Conservation (phyloP, 1,284 basidiomycete species). For the Agaricales sp. region DNA sequence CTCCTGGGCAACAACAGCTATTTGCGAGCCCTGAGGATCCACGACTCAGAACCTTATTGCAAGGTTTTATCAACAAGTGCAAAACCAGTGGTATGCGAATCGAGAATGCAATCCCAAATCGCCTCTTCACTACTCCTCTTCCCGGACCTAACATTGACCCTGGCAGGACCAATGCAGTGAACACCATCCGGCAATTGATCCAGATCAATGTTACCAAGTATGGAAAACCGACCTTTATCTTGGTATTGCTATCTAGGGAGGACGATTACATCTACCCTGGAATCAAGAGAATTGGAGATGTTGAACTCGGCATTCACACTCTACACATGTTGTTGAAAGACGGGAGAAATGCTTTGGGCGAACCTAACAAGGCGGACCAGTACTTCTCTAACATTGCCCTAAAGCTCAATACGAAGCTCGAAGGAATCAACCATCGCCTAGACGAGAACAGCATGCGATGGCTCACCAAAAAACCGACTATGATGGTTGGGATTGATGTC, state of each 20-base stretch:
- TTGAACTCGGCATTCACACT: slow-evolving; percentile 58
- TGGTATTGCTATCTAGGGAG: slow-evolving; percentile 50
- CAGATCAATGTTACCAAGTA: slow-evolving; percentile 16
- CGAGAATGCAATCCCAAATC: slow-evolving; percentile 22
- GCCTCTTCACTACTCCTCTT: slow-evolving; percentile 24
- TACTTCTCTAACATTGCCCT: slow-evolving; percentile 68
- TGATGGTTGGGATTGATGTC: slow-evolving; percentile 76
- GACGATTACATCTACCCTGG: slow-evolving; percentile 69
- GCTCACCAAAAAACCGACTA: slow-evolving; percentile 56
- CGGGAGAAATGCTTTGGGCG: slow-evolving; percentile 28
- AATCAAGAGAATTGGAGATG: slow-evolving; percentile 65
- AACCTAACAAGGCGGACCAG: slow-evolving; percentile 50
- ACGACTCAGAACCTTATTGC: slow-evolving; percentile 27
- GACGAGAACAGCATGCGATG: slow-evolving; percentile 45
- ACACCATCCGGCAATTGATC: slow-evolving; percentile 29
- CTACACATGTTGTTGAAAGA: slow-evolving; percentile 54
- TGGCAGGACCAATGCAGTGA: slow-evolving; percentile 29
- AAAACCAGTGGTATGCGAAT: slow-evolving; percentile 41
- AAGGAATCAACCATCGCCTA: slow-evolving; percentile 66
- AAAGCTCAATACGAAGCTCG: slow-evolving; percentile 68
- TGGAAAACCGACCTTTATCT: slow-evolving; percentile 41
- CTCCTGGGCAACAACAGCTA: slow-evolving; percentile 7
- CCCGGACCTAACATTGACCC: slow-evolving; percentile 25
- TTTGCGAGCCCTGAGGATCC: slow-evolving; percentile 23
- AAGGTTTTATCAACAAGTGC: slow-evolving; percentile 42